phyloP scores from a whole-genome alignment of 1,284 basidiomycete species.

The Ganoderma boninense region DNA sequence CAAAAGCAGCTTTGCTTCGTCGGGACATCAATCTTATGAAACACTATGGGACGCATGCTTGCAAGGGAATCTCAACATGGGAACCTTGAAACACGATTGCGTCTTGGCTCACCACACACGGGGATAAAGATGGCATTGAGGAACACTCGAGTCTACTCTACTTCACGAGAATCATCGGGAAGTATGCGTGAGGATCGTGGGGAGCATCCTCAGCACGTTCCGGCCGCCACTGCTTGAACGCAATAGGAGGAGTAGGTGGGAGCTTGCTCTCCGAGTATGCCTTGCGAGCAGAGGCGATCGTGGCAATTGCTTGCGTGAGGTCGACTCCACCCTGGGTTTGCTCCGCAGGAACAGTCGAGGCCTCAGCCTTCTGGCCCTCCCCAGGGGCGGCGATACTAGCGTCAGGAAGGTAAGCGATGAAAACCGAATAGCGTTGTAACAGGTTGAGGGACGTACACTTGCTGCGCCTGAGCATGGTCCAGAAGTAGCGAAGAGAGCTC shows the following conservation, averaged over 20 bases:
- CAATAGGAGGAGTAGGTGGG: conserved; percentile 74
- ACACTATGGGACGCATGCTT: background rate
- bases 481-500: conserved; percentile 86
- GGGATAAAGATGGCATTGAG: background rate
- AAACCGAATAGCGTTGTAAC: conserved; percentile 8
- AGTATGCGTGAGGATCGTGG: conserved; percentile 80
- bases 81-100: background rate
- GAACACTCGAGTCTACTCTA: conserved; percentile 49
- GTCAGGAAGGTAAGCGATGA: background rate
- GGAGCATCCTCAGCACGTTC: conserved; percentile 75
- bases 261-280: conserved; percentile 71
- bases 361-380: conserved; percentile 48
- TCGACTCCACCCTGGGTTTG: conserved; percentile 54
- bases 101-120: background rate
- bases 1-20: background rate
- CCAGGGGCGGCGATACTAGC: conserved; percentile 65
- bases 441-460: conserved; percentile 58
- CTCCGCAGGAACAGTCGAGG: conserved; percentile 56
- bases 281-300: conserved; percentile 66
- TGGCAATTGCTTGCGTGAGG: conserved; percentile 75
- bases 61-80: background rate
- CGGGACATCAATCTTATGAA: background rate
- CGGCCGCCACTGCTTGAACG: conserved; percentile 78
- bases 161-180: conserved; percentile 86
- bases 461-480: conserved; percentile 70